Evolutionary conservation across 768 basidiomycete genomes (phyloP).

Genomic region (Tulasnella sp.): DNA sequence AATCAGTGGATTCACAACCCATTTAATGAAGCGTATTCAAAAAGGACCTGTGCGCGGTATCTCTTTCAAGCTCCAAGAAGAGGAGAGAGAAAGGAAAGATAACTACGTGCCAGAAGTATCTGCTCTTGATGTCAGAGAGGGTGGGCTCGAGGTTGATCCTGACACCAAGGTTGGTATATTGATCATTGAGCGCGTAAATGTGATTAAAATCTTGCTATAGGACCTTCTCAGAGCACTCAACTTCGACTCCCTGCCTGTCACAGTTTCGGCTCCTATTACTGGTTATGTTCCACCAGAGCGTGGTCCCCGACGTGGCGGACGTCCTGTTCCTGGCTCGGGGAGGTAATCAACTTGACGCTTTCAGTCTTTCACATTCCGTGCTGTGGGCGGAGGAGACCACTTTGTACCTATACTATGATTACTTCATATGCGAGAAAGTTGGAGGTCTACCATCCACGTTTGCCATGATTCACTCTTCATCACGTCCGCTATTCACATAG

Average conservation of each 20-base stretch:
- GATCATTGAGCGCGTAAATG: background rate
- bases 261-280: conserved; percentile 49
- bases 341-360: too few species aligned
- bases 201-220: conserved; percentile 29
- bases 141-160: conserved; percentile 71
- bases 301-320: conserved; percentile 42
- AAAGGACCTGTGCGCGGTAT: conserved; percentile 97
- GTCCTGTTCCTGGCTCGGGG: conserved; percentile 74
- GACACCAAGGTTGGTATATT: conserved; percentile 71
- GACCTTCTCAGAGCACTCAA: conserved; percentile 82
- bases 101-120: conserved; percentile 98
- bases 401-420: too few species aligned
- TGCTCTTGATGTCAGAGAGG: conserved; percentile 71
- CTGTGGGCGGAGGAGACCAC: too few species aligned
- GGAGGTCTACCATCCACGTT: too few species aligned
- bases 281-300: conserved; percentile 49
- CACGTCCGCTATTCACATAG: too few species aligned
- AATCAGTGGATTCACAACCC: conserved; percentile 98
- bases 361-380: too few species aligned
- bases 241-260: conserved; percentile 83
- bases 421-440: too few species aligned
- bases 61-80: conserved; percentile 99
- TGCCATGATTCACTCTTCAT: too few species aligned
- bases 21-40: conserved; percentile 99
- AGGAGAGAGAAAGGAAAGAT: conserved; percentile 98